A percentile compares a stretch with the other conserved stretches of the same genome.
Evolutionary conservation across 345 rosid species (phyloP).

Genomic region (Aquilaria malaccensis): DNA sequence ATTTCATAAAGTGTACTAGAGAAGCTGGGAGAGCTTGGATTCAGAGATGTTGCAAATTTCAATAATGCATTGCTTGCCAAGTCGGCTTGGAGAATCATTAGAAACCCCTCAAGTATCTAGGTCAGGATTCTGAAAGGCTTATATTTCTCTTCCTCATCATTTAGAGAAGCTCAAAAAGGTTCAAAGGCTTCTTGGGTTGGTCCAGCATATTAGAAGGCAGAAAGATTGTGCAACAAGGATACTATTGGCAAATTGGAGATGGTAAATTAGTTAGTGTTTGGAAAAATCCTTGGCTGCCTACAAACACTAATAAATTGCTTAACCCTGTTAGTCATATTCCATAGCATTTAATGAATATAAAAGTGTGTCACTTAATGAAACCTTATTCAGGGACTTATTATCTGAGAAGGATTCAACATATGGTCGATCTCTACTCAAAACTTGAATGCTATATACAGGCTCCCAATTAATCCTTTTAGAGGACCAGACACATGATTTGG

Average conservation of each 20-base stretch:
- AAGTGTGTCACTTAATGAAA: too few species aligned
- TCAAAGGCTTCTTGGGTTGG: not conserved
- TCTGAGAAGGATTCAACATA: too few species aligned
- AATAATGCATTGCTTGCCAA: not conserved
- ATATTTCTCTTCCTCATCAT: not conserved
- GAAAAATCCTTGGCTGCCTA: not conserved
- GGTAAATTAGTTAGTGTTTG: not conserved
- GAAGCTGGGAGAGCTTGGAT: not conserved
- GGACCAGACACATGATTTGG: too few species aligned
- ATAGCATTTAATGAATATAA: too few species aligned
- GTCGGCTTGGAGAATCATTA: not conserved
- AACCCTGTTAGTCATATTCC: too few species aligned
- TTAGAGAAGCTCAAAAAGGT: not conserved
- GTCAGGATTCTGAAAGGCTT: not conserved
- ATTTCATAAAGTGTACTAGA: not conserved
- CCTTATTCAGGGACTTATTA: too few species aligned
- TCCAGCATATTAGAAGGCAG: not conserved
- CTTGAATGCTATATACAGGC: too few species aligned
- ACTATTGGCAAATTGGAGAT: not conserved
- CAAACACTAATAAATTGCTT: too few species aligned
- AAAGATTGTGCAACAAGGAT: not conserved
- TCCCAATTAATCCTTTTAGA: too few species aligned
- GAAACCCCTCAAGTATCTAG: not conserved
- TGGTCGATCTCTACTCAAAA: too few species aligned
- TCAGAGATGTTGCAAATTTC: not conserved